phyloP scores from a whole-genome alignment of 176 grass and related monocot genomes.

The Cymbopogon citratus region DNA sequence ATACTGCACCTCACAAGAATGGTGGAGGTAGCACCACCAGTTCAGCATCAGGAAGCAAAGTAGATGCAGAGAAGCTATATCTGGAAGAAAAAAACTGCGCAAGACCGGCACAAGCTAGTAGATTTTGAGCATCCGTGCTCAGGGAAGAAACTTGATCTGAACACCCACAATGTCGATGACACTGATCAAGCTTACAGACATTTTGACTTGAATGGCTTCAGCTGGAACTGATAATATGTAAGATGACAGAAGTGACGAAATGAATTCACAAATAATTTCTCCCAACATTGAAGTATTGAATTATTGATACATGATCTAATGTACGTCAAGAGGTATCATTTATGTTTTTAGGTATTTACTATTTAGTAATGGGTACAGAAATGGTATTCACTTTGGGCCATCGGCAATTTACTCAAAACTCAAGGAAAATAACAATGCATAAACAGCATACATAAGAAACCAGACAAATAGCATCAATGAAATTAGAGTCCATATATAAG shows the following conservation, averaged over 20 bases:
- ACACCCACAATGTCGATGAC: slow-evolving; percentile 62
- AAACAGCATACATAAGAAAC: neutral
- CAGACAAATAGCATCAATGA: neutral
- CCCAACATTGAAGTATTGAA: neutral
- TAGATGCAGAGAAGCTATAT: slow-evolving; percentile 33
- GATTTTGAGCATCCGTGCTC: slow-evolving; percentile 45
- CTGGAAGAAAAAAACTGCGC: slow-evolving; percentile 43
- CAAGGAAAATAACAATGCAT: neutral
- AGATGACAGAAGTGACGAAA: slow-evolving; percentile 2
- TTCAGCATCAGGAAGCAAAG: slow-evolving; percentile 44
- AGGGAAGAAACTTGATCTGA: slow-evolving; percentile 62
- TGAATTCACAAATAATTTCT: slow-evolving; percentile 29
- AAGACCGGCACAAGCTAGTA: slow-evolving; percentile 15
- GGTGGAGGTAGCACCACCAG: slow-evolving; percentile 39
- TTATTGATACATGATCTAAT: neutral
- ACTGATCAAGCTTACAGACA: slow-evolving; percentile 55
- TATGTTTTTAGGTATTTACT: slow-evolving; percentile 2
- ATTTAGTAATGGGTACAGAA: neutral
- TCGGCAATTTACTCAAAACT: neutral
- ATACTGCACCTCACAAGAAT: slow-evolving; percentile 38
- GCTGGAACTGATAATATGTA: slow-evolving; percentile 75
- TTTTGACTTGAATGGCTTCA: slow-evolving; percentile 91
- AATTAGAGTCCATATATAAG: neutral
- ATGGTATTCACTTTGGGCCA: neutral
- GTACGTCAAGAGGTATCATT: neutral